Evolutionary conservation across 805 yeast species (phyloP).

Genomic region (Yarrowia sp.): DNA sequence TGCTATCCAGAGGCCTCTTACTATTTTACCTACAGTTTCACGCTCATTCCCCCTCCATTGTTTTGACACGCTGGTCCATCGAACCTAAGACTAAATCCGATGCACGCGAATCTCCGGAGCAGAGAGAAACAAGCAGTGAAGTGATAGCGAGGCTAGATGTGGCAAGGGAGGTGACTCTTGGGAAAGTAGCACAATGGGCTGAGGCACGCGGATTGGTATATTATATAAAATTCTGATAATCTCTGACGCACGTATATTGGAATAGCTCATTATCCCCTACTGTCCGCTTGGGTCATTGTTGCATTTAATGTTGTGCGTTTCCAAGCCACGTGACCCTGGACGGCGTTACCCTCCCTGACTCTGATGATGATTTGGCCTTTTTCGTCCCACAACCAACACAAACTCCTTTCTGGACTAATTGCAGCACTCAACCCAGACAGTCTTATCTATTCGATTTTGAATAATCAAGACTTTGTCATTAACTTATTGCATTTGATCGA

Average conservation of each 20-base stretch:
- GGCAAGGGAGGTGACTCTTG: not conserved
- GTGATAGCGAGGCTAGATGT: not conserved
- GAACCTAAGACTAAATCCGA: conserved; percentile 17
- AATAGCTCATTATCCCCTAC: not conserved
- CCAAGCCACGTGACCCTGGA: conserved; percentile 10
- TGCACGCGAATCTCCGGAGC: conserved; percentile 20
- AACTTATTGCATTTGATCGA: conserved; percentile 24
- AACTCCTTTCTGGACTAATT: conserved; percentile 25
- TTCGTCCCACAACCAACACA: conserved; percentile 24
- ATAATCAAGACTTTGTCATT: conserved; percentile 22
- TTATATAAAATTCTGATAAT: not conserved
- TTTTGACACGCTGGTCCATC: conserved; percentile 7
- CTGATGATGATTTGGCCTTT: conserved; percentile 26
- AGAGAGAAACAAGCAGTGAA: not conserved
- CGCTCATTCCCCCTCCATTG: conserved; percentile 6
- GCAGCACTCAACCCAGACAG: conserved; percentile 25
- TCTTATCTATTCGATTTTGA: conserved; percentile 24
- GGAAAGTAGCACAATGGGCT: not conserved
- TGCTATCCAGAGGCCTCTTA: too few relatives aligned
- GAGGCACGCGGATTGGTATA: not conserved
- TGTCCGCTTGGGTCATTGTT: not conserved
- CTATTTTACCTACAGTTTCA: not conserved
- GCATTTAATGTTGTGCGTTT: conserved; percentile 10
- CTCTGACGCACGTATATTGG: too few relatives aligned
- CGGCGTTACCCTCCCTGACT: conserved; percentile 18